A percentile compares a stretch with the other conserved stretches of the same genome.
phyloP scores from a whole-genome alignment of 2,329 filamentous ascomycete genomes.

The Pezicula carpinea region DNA sequence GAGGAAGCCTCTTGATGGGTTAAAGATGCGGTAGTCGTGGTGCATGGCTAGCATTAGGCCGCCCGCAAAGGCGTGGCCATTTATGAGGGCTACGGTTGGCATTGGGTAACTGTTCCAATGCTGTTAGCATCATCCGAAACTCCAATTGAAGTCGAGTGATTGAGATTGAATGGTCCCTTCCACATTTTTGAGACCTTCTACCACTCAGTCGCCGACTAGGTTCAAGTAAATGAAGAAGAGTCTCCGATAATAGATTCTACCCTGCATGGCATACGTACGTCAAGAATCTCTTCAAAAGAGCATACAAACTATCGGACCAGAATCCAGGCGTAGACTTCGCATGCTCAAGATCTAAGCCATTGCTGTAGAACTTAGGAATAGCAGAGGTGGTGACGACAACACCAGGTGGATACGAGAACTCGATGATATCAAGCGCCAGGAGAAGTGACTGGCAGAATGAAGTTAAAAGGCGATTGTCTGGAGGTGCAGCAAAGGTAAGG shows the following conservation, averaged over 20 bases:
- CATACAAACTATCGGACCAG: constrained; percentile 56
- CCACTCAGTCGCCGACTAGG: too few species aligned
- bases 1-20: constrained; percentile 63
- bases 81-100: constrained; percentile 75
- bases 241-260: background rate
- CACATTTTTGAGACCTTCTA: too few species aligned
- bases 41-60: constrained; percentile 79
- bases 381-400: constrained; percentile 73
- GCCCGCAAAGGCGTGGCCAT: constrained; percentile 77
- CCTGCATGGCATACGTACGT: constrained; percentile 35
- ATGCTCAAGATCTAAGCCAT: constrained; percentile 73
- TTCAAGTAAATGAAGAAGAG: too few species aligned
- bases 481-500: constrained; percentile 64
- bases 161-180: background rate
- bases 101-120: constrained; percentile 56
- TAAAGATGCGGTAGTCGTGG: constrained; percentile 79
- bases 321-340: constrained; percentile 57
- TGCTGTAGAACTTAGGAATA: constrained; percentile 76
- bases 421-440: constrained; percentile 69
- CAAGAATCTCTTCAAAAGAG: constrained; percentile 59
- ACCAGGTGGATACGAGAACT: constrained; percentile 58
- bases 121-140: constrained; percentile 10
- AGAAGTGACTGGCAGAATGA: constrained; percentile 64
- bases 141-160: background rate
- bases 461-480: constrained; percentile 72